phyloP scores from a whole-genome alignment of 345 rosid species.

The Luvunga scandens region DNA sequence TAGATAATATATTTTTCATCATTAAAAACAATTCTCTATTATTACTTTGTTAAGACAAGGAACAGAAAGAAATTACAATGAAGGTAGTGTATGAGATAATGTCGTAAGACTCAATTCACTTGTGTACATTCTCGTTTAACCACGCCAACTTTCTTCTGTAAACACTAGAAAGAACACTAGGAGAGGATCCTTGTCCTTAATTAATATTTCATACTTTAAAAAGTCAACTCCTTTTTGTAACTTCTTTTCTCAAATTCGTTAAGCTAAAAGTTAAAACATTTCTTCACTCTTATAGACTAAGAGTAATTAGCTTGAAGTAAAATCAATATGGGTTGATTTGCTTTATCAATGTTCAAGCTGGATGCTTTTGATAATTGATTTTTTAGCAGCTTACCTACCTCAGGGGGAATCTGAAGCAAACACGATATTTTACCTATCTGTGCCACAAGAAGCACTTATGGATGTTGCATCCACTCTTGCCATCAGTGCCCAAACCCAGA shows the following conservation, averaged over 20 bases:
- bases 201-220: neutral
- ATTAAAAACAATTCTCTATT: too few species aligned
- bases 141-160: neutral
- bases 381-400: constrained; percentile 10
- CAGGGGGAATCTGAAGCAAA: constrained; percentile 60
- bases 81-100: too few species aligned
- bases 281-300: neutral
- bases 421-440: constrained; percentile 71
- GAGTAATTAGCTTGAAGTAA: neutral
- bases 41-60: too few species aligned
- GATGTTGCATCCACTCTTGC: constrained; percentile 66
- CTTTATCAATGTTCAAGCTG: neutral
- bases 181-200: too few species aligned
- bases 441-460: constrained; percentile 78
- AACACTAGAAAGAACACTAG: too few species aligned
- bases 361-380: too few species aligned
- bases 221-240: neutral
- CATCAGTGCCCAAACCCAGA: constrained; percentile 51
- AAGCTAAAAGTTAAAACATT: neutral
- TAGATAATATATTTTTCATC: too few species aligned
- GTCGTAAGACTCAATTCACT: too few species aligned
- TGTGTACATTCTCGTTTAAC: too few species aligned
- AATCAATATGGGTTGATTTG: neutral
- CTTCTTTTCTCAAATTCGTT: neutral
- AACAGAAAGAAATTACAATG: too few species aligned